phyloP scores from a whole-genome alignment of 2,329 filamentous ascomycete genomes.

The Coccinonectria pachysandricola region DNA sequence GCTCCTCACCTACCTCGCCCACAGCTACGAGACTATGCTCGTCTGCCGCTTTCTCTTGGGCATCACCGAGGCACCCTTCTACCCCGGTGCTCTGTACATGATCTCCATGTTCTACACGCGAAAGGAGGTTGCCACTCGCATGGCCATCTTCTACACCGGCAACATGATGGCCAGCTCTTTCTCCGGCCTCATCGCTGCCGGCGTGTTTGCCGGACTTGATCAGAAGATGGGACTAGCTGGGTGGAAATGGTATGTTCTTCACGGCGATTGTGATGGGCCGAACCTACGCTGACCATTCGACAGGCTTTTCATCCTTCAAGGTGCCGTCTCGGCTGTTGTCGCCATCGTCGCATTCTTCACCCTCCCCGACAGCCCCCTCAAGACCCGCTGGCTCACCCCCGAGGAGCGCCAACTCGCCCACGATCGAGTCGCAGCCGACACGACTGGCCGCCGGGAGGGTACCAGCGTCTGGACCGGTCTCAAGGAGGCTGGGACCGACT shows the following conservation, averaged over 20 bases:
- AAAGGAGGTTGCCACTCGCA: conserved; percentile 33
- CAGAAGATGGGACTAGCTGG: conserved; percentile 16
- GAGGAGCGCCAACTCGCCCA: conserved; percentile 33
- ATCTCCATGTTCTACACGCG: conserved; percentile 45
- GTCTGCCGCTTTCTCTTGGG: conserved; percentile 31
- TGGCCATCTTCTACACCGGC: conserved; percentile 35
- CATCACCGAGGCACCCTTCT: conserved; percentile 32
- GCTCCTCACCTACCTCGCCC: conserved; percentile 29
- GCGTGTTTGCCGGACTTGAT: conserved; percentile 27
- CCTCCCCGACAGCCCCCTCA: conserved; percentile 28
- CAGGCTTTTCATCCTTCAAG: conserved; percentile 22
- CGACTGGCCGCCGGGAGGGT: conserved; percentile 18
- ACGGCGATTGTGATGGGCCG: too few species aligned
- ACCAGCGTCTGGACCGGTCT: conserved; percentile 25
- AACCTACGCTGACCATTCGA: not conserved
- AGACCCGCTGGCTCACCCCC: conserved; percentile 26
- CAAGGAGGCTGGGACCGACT: conserved; percentile 15
- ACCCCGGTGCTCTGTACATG: conserved; percentile 27
- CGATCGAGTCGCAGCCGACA: conserved; percentile 25
- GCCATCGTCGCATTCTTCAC: conserved; percentile 24
- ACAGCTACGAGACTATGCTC: conserved; percentile 31
- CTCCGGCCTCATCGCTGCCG: conserved; percentile 33
- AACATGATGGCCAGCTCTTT: conserved; percentile 28
- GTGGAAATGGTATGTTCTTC: conserved; percentile 19
- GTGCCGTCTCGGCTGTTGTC: conserved; percentile 15